Conservation (phyloP, 768 basidiomycete species). For the Boletus rex-veris region DNA sequence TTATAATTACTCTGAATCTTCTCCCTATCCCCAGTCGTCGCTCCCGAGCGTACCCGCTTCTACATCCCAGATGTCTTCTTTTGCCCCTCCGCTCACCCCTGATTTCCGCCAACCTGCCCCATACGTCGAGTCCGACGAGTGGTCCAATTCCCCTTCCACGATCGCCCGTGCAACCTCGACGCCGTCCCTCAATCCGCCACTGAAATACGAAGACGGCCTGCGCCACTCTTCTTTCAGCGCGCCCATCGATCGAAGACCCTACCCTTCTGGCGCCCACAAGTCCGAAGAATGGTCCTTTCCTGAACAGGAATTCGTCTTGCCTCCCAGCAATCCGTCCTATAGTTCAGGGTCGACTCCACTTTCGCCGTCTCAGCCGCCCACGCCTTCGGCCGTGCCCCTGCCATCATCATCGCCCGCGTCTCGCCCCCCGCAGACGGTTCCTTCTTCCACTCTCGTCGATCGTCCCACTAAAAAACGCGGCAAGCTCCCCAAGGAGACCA, state of each 20-base stretch:
- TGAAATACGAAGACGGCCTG: constrained; percentile 69
- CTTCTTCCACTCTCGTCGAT: constrained; percentile 62
- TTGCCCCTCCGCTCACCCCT: constrained; percentile 45
- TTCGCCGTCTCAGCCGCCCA: constrained; percentile 38
- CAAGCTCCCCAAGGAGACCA: constrained; percentile 87
- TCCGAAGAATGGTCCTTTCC: constrained; percentile 74
- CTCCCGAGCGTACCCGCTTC: constrained; percentile 52
- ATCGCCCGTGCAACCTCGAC: constrained; percentile 71
- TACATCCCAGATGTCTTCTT: constrained; percentile 48
- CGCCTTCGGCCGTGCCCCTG: constrained; percentile 34
- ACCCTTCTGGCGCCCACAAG: constrained; percentile 44
- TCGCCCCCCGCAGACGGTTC: constrained; percentile 50
- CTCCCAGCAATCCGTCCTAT: constrained; percentile 26
- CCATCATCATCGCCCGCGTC: constrained; percentile 41
- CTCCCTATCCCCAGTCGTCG: constrained; percentile 47
- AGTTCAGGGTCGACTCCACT: constrained; percentile 35
- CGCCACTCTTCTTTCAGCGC: constrained; percentile 67
- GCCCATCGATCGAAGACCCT: constrained; percentile 48
- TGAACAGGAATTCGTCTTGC: constrained; percentile 53
- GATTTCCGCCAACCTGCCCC: constrained; percentile 42
- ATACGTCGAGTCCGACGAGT: constrained; percentile 49
- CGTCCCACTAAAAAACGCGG: constrained; percentile 80
- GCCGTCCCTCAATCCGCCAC: constrained; percentile 42
- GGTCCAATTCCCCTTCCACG: constrained; percentile 51
- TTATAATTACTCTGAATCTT: constrained; percentile 41